Evolutionary conservation across 106 monocot species (phyloP).

Genomic region (Acorus calamus): DNA sequence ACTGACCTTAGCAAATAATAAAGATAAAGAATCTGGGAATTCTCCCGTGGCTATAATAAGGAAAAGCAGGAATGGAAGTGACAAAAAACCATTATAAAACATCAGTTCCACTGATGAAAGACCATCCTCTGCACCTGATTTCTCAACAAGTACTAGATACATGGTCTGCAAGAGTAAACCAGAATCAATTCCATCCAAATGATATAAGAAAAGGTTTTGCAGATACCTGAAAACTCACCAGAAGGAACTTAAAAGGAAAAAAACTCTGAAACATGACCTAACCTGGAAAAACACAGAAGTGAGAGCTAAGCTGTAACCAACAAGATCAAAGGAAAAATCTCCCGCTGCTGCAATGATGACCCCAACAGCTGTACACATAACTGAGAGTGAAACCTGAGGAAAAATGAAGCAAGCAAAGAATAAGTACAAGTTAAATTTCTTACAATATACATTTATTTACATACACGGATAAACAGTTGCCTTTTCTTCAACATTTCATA

Average conservation of each 20-base stretch:
- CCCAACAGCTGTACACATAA: constrained; percentile 64
- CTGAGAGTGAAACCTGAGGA: constrained; percentile 81
- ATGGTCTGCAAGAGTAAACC: constrained; percentile 49
- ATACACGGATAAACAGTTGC: too few relatives aligned
- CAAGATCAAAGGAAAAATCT: constrained; percentile 93
- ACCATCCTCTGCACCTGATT: constrained; percentile 86
- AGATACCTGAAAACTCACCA: not conserved
- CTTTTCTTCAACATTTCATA: too few relatives aligned
- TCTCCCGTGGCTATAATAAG: constrained; percentile 77
- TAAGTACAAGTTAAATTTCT: too few relatives aligned
- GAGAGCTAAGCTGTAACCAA: constrained; percentile 90
- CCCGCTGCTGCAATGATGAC: constrained; percentile 83
- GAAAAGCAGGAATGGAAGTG: constrained; percentile 68
- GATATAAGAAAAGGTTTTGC: not conserved
- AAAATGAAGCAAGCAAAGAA: not conserved
- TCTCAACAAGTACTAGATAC: constrained; percentile 93
- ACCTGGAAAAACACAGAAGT: constrained; percentile 96
- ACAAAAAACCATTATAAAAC: constrained; percentile 80
- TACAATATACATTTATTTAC: too few relatives aligned
- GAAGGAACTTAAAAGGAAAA: not conserved
- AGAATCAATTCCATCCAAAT: not conserved
- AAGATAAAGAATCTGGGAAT: constrained; percentile 59
- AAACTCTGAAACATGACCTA: not conserved
- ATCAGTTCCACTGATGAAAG: constrained; percentile 81
- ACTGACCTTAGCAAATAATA: constrained; percentile 61